A percentile compares a stretch with the other conserved stretches of the same genome.
Conservation (phyloP, 495 filamentous ascomycete genomes). For the Penicillium roqueforti region DNA sequence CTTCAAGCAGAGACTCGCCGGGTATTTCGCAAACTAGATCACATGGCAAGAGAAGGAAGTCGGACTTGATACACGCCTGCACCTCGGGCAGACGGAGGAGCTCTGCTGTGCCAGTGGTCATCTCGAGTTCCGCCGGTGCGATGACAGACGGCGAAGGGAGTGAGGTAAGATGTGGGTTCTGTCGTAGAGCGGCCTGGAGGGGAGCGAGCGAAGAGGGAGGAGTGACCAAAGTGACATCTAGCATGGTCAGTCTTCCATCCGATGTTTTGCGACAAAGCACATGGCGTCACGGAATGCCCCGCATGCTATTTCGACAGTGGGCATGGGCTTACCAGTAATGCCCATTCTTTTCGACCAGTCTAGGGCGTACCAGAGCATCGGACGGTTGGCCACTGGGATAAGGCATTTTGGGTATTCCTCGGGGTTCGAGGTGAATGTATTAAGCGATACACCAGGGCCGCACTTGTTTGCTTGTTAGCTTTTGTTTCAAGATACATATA, state of each 20-base stretch:
- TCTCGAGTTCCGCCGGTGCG: slow-evolving; percentile 64
- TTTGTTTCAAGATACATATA: neutral
- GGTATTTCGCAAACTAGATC: slow-evolving; percentile 90
- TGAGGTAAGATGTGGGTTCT: slow-evolving; percentile 81
- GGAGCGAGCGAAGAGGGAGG: slow-evolving; percentile 68
- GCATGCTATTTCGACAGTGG: neutral
- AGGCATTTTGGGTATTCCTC: slow-evolving; percentile 76
- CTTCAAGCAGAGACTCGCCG: slow-evolving; percentile 72
- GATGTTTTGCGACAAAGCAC: neutral
- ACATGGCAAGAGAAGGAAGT: slow-evolving; percentile 90
- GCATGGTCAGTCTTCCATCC: slow-evolving; percentile 1
- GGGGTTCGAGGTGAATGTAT: slow-evolving; percentile 85
- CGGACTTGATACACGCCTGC: slow-evolving; percentile 63
- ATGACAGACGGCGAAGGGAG: slow-evolving; percentile 71
- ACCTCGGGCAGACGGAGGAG: slow-evolving; percentile 79
- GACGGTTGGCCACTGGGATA: slow-evolving; percentile 86
- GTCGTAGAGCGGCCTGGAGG: slow-evolving; percentile 72
- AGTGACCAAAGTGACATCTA: slow-evolving; percentile 80
- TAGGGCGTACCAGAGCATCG: slow-evolving; percentile 93
- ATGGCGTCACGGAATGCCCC: neutral
- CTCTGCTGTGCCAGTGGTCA: slow-evolving; percentile 82
- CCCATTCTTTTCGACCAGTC: slow-evolving; percentile 87
- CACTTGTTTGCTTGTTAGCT: slow-evolving; percentile 4
- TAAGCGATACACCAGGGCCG: slow-evolving; percentile 79
- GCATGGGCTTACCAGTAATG: slow-evolving; percentile 59